phyloP scores from a whole-genome alignment of 225 moss, liverwort and hornwort genomes.

The Physcomitrellopsis africana region DNA sequence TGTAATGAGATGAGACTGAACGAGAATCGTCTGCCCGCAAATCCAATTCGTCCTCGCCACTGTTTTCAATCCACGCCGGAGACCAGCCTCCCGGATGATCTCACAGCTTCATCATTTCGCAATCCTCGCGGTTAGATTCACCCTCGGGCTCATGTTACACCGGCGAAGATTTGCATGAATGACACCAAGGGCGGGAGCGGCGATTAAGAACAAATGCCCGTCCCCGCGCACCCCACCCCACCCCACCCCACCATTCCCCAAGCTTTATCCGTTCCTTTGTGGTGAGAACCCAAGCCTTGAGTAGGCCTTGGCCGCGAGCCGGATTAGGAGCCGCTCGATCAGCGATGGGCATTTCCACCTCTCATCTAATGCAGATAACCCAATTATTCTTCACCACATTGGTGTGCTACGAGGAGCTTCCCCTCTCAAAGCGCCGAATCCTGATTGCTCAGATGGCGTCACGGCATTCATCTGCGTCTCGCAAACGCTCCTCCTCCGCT shows the following conservation, averaged over 20 bases:
- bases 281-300: slow-evolving; percentile 19
- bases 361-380: slow-evolving; percentile 15
- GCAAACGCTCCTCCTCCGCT: too few relatives aligned
- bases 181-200: not conserved
- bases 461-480: too few relatives aligned
- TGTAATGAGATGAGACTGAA: slow-evolving; percentile 45
- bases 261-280: slow-evolving; percentile 55
- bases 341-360: slow-evolving; percentile 38
- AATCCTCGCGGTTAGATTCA: too few relatives aligned
- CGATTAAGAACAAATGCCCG: too few relatives aligned
- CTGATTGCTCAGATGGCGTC: too few relatives aligned
- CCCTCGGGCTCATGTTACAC: slow-evolving; percentile 1
- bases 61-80: too few relatives aligned
- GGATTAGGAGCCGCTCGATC: slow-evolving; percentile 51
- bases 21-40: not conserved
- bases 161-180: slow-evolving; percentile 21
- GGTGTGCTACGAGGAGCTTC: too few relatives aligned
- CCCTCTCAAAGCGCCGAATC: too few relatives aligned
- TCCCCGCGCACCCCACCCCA: slow-evolving; percentile 4
- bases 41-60: too few relatives aligned
- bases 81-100: too few relatives aligned
- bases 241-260: slow-evolving; percentile 46
- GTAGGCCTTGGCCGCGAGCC: slow-evolving; percentile 6
- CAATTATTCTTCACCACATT: too few relatives aligned
- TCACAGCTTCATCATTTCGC: too few relatives aligned